Percentiles rank a stretch among this genome's conserved stretches.
These are phyloP conservation scores for Dipteronia dyeriana DNA, from an alignment of 345 rosid genomes.

Conservation along the genomic window DNA sequence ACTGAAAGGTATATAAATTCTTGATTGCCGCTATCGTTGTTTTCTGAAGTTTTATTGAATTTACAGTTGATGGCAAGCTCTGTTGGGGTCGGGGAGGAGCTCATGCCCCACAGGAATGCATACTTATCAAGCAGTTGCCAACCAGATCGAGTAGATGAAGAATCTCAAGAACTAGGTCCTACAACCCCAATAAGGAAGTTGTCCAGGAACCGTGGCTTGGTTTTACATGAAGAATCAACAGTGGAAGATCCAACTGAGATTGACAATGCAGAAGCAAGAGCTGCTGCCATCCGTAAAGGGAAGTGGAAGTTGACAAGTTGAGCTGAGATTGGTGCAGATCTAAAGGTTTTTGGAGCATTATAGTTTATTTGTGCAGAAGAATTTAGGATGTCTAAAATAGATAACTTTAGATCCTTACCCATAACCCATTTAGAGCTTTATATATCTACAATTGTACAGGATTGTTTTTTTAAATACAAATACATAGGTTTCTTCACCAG, in stretches of 20 bases:
- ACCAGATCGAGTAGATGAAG: constrained; percentile 3
- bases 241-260: constrained; percentile 21
- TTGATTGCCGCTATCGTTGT: neutral
- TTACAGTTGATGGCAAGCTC: constrained; percentile 38
- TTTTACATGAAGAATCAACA: constrained; percentile 24
- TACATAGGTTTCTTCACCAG: neutral
- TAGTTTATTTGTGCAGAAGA: neutral
- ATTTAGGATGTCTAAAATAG: constrained; percentile 4
- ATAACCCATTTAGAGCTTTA: neutral
- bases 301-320: constrained; percentile 13
- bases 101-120: constrained; percentile 39
- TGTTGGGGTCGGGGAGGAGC: constrained; percentile 36
- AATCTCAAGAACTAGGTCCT: constrained; percentile 15
- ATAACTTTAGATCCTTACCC: neutral
- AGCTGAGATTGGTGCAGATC: constrained; percentile 1
- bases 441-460: neutral
- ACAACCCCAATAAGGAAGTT: constrained; percentile 25
- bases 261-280: neutral
- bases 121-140: neutral
- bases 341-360: neutral
- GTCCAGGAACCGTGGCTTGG: constrained; percentile 30
- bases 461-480: neutral
- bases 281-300: constrained; percentile 12
- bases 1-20: constrained; percentile 1
- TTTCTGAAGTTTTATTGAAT: neutral